Base-by-base conservation (phyloP, 1,139 yeast species). In the Nakaseomyces kungkrabaensis region DNA sequence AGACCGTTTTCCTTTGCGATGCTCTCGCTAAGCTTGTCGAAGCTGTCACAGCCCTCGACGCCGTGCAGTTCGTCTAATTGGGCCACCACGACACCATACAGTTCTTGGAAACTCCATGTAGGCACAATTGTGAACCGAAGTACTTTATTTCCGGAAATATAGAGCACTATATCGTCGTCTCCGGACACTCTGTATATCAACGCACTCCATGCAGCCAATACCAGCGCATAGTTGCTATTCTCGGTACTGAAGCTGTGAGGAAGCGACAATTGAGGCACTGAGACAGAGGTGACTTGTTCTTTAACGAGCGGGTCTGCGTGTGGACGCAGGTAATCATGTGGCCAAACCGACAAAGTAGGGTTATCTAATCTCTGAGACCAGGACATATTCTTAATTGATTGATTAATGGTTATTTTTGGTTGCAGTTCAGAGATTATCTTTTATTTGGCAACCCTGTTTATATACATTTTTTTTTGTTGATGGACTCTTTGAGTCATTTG, bases 91-190 rank as follows among this genome's bases (percentile, higher is more conserved):
- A 47, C 46, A 10, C 51, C 50, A 47, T 57, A 59, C 51, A 89
- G 71, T 46, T 81, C 78, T 1, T 59, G 51, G 58, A 89, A 85
- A 0, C 81, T 67, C 59, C 72, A 61, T 10, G 71, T 68, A 37
- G 85, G 79, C 49, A 77, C 61, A 41, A 88, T 70, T 37, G 71
- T 72, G 48, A 85, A 71, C 60, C 96, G 74, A 43, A 87, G 66
- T 29, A 86, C 80, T 26, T 71, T 68, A 43, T 68, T 64, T 13
- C 74, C 67, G 52, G 81, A 81, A 1, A 94, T 79, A 29, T 95
- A 88, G 54, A 92, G 70, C n/a, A 85, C 82, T 49, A 92, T 81
- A 61, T 92, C 97, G 56, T 89, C 97, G 63, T 92, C 97, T 29
- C 97, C 97, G 4, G 97, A 85, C 50, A 87, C 73, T 63, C 97